Evolutionary conservation across 176 grass and related monocot genomes (phyloP).

Genomic region (Oryza brachyantha): DNA sequence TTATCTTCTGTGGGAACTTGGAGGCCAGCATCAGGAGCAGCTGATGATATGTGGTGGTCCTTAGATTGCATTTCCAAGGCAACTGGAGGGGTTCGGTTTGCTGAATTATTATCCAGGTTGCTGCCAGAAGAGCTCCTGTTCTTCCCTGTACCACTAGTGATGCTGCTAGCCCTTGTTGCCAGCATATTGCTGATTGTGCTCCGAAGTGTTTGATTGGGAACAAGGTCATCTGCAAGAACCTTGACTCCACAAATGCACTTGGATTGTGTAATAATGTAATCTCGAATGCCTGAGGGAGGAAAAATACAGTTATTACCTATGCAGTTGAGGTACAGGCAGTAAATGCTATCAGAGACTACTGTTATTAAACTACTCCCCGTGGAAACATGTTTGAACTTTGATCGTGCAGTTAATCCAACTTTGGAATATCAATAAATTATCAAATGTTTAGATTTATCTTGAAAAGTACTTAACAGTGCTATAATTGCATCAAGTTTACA

Average conservation of each 20-base stretch:
- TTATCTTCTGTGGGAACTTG: constrained; percentile 1
- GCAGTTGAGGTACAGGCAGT: not conserved
- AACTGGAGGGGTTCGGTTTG: constrained; percentile 18
- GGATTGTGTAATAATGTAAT: constrained; percentile 39
- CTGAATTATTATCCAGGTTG: constrained; percentile 33
- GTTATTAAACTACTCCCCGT: not conserved
- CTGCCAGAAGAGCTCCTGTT: constrained; percentile 51
- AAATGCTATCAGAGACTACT: not conserved
- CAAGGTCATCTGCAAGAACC: constrained; percentile 55
- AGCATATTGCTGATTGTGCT: constrained; percentile 52
- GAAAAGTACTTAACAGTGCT: not conserved
- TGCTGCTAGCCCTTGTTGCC: constrained; percentile 23
- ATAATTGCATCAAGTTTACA: not conserved
- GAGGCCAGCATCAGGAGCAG: constrained; percentile 6
- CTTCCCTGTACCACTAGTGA: constrained; percentile 31
- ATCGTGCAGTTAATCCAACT: not conserved
- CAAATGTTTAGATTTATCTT: not conserved
- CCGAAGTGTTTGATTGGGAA: constrained; percentile 59
- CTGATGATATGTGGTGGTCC: constrained; percentile 22
- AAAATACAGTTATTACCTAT: constrained; percentile 6
- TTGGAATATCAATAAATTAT: not conserved
- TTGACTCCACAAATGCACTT: constrained; percentile 65
- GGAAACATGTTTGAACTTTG: not conserved
- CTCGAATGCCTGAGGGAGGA: constrained; percentile 52
- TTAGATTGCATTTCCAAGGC: constrained; percentile 24